Evolutionary conservation across 2,329 filamentous ascomycete species (phyloP), one percentile per base, ranked within the genome.

Genomic region (Macroventuria anomochaeta): DNA sequence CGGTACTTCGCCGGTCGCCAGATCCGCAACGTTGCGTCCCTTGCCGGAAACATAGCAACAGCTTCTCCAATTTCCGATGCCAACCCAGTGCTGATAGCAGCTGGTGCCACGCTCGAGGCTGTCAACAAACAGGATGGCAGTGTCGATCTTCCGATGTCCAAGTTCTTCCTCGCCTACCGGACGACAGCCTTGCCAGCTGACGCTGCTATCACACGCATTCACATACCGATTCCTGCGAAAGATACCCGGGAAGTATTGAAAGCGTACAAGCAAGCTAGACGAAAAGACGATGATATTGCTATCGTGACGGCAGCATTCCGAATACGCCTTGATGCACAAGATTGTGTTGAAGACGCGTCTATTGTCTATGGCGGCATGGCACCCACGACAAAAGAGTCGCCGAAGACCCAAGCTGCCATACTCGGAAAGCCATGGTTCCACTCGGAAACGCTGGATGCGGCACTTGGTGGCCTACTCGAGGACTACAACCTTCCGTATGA

Each of bases 271-370:
- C 93, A 97, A 72, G 87, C 95, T 0, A 97, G 97, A 79, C 81
- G 95, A 57, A 97, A 97, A 71, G 93, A 97, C 65, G 93, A 97
- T 67, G 93, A 97, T 68, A 97, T 97, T 68, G 95, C 93, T 2
- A 97, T 97, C 63, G 95, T 97, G 17, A 97, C 93, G 26, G 86
- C 89, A 20, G 91, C 92, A 1, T 79, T 97, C 53, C 85, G 90
- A 17, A 82, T 97, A 12, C 84, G 83, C 11, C 77, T 97, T 3
- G 83, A 88, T 39, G 80, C 88, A 3, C 79, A 82, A 2, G 85
- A 91, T 26, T 70, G 85, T 2, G 89, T 97, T 5, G 81, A 86
- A 57, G 86, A 88, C 60, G 86, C 85, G 48, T 90, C 87, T 60
- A 81, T 97, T 12, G 90, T 96, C 3, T 97, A 96, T 65, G 93